Base-by-base conservation (phyloP, 257 asterid species). In the Buddleja alternifolia region DNA sequence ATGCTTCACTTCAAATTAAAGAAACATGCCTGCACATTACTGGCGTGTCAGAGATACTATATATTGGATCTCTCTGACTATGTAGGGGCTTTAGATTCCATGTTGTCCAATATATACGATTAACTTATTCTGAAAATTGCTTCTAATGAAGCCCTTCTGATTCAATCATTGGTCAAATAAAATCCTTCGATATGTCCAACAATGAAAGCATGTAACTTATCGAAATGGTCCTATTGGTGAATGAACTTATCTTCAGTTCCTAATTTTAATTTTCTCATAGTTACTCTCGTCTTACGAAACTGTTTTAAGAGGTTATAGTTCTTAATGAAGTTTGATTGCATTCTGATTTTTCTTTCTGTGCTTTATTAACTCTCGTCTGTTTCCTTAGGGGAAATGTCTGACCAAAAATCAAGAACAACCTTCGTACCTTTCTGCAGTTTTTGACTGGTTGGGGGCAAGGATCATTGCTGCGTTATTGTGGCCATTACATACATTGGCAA, bases 401-500 rank as follows among this genome's bases (percentile, higher is more conserved):
- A 71, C 88, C 54, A 90, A 83, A 80, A 78, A 85, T 75, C 77
- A 45, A 17, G 72, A 85, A 61, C 88, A 86, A 75, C 96, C 97
- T 71, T 79, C 88, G 53, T 78, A 73, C 75, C 53, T 85, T 69
- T 78, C 75, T 68, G 85, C 93, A 32, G 39, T 73, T 63, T 69
- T 86, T 34, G 97, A 92, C 82, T 84, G 90, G 87, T 77, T 88
- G 67, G 78, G 80, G 84, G 93, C 97, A 57, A 77, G 93, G 79
- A 71, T 76, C 19, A 32, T 86, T 71, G 95, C 92, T 71, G 68
- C 74, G 12, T 48, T 88, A 42, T 69, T 92, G 72, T 80, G 70
- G 83, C 97, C 98, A 29, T 54, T 92, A 54, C 98, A 92, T 83
- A n/a, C 72, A 67, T 73, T 92, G 71, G 98, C 98, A 14, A 85